phyloP scores from a whole-genome alignment of 768 basidiomycete genomes.

The Clitopilus hobsonii region DNA sequence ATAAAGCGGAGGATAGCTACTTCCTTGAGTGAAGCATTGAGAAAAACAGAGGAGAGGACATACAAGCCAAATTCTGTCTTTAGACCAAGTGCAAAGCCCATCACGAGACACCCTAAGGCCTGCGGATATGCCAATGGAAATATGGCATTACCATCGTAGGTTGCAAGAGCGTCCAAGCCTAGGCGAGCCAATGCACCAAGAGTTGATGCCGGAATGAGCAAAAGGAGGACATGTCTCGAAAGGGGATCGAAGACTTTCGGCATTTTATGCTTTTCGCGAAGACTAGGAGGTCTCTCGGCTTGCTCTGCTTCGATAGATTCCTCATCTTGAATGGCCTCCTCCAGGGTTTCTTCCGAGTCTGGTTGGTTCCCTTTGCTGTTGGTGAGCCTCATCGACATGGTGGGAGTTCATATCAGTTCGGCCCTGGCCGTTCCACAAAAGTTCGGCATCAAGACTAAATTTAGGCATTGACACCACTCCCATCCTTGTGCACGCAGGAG shows the following conservation, averaged over 20 bases:
- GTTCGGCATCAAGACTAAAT: too few relatives aligned
- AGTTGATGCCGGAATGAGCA: slow-evolving; percentile 78
- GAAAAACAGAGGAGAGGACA: slow-evolving; percentile 6
- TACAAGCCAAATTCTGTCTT: slow-evolving; percentile 60
- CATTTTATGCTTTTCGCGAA: slow-evolving; percentile 21
- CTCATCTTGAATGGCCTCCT: too few relatives aligned
- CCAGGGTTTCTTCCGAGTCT: slow-evolving; percentile 6
- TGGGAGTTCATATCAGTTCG: too few relatives aligned
- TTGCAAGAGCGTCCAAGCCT: slow-evolving; percentile 69
- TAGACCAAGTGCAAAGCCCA: slow-evolving; percentile 74
- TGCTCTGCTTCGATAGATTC: slow-evolving; percentile 22
- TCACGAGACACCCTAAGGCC: slow-evolving; percentile 83
- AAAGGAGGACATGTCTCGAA: slow-evolving; percentile 58
- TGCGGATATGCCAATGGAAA: slow-evolving; percentile 86
- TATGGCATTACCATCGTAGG: slow-evolving; percentile 70
- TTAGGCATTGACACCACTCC: too few relatives aligned
- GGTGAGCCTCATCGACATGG: too few relatives aligned
- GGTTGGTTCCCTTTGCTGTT: not conserved
- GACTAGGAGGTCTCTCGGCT: slow-evolving; percentile 29
- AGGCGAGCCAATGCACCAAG: slow-evolving; percentile 82
- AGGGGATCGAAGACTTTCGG: slow-evolving; percentile 42
- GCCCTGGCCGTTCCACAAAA: too few relatives aligned
- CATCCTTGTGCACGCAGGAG: too few relatives aligned
- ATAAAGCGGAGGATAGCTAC: slow-evolving; percentile 87
- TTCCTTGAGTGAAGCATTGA: slow-evolving; percentile 4